Evolutionary conservation across 345 rosid species (phyloP).

Genomic region (Erucastrum elatum): DNA sequence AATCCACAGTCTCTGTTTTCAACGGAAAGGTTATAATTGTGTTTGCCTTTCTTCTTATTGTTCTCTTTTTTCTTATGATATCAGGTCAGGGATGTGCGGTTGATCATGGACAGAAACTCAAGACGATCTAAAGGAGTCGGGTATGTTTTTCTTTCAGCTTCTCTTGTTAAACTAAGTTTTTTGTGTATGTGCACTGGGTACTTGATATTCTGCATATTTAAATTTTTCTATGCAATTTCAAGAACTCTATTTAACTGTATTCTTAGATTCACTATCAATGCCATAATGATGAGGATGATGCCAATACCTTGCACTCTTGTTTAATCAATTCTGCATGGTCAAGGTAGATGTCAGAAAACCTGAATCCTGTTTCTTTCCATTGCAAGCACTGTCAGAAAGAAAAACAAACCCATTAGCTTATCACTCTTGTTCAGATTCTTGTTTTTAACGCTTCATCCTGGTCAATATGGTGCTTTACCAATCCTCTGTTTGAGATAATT

Average conservation of each 20-base stretch:
- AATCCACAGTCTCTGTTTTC: neutral
- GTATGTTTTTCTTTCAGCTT: slow-evolving; percentile 50
- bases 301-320: slow-evolving; percentile 92
- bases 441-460: slow-evolving; percentile 17
- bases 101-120: slow-evolving; percentile 96
- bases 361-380: slow-evolving; percentile 53
- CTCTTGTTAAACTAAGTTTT: slow-evolving; percentile 17
- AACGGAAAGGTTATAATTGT: neutral
- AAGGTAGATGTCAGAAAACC: slow-evolving; percentile 90
- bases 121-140: slow-evolving; percentile 98
- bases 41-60: slow-evolving; percentile 10
- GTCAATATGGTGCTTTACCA: slow-evolving; percentile 6
- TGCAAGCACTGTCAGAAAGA: slow-evolving; percentile 39
- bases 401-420: slow-evolving; percentile 31
- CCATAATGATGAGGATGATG: slow-evolving; percentile 96
- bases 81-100: slow-evolving; percentile 96
- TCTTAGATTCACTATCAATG: slow-evolving; percentile 96
- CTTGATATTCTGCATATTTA: slow-evolving; percentile 48
- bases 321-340: slow-evolving; percentile 89
- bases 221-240: slow-evolving; percentile 43
- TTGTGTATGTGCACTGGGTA: slow-evolving; percentile 44
- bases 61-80: slow-evolving; percentile 25
- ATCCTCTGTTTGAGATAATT: slow-evolving; percentile 17
- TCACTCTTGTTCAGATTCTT: slow-evolving; percentile 22
- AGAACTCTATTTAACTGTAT: slow-evolving; percentile 89